These are phyloP conservation scores for Rhynchosporium agropyri DNA, from an alignment of 2,329 filamentous ascomycete species.

Conservation along the genomic window DNA sequence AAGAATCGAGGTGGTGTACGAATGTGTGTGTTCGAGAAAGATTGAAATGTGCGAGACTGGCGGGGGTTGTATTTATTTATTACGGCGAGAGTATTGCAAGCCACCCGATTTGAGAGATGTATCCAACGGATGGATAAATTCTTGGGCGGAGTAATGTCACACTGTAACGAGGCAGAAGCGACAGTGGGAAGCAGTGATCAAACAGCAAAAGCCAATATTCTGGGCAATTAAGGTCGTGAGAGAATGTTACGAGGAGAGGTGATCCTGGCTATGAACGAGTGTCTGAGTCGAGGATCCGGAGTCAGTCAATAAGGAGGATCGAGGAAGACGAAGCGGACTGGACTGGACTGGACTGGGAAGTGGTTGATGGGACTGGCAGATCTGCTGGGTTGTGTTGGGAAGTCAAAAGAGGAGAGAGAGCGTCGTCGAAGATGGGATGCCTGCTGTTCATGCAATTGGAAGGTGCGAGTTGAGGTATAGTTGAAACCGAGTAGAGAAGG, in stretches of 20 bases:
- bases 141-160: slow-evolving; percentile 23
- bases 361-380: not conserved
- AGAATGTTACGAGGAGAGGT: slow-evolving; percentile 15
- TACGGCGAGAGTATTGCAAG: slow-evolving; percentile 17
- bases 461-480: not conserved
- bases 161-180: slow-evolving; percentile 21
- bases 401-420: slow-evolving; percentile 6
- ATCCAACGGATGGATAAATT: slow-evolving; percentile 24
- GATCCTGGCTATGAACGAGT: slow-evolving; percentile 22
- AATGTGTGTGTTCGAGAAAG: slow-evolving; percentile 15
- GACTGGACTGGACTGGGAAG: slow-evolving; percentile 15
- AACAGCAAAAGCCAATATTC: slow-evolving; percentile 21
- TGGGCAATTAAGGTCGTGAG: slow-evolving; percentile 22
- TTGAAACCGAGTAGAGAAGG: not conserved
- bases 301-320: slow-evolving; percentile 11
- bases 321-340: not conserved
- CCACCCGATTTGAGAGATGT: slow-evolving; percentile 25
- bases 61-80: slow-evolving; percentile 23
- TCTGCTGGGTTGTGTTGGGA: not conserved
- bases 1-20: slow-evolving; percentile 6
- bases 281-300: not conserved
- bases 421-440: slow-evolving; percentile 12
- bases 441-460: not conserved
- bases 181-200: slow-evolving; percentile 20
- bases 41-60: slow-evolving; percentile 8